These are phyloP conservation scores for Hypoxylon sp. DNA, from an alignment of 2,329 filamentous ascomycete genomes.

Conservation along the genomic window DNA sequence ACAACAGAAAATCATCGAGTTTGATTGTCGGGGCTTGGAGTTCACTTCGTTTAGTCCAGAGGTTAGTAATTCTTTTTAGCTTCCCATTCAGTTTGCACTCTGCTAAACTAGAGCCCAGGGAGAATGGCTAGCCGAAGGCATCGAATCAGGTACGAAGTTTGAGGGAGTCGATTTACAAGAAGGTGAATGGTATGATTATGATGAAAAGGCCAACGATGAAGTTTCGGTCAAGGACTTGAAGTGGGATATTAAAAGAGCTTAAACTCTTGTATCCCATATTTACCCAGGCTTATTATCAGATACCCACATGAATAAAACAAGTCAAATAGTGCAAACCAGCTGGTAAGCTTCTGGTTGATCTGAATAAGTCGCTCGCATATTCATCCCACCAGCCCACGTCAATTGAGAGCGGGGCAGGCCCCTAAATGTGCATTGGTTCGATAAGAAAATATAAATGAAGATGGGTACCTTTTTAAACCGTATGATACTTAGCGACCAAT, in stretches of 20 bases:
- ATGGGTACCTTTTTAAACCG: too few relatives aligned
- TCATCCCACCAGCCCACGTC: too few relatives aligned
- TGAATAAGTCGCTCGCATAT: too few relatives aligned
- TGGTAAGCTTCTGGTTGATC: too few relatives aligned
- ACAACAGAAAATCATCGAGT: conserved; percentile 80
- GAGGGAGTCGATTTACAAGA: conserved; percentile 82
- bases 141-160: conserved; percentile 85
- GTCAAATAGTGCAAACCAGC: not conserved
- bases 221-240: conserved; percentile 90
- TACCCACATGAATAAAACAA: conserved; percentile 4
- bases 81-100: not conserved
- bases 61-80: conserved; percentile 62
- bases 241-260: conserved; percentile 84
- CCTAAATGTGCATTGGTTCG: conserved; percentile 6
- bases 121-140: conserved; percentile 85
- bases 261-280: conserved; percentile 37
- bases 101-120: conserved; percentile 63
- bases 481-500: conserved; percentile 5
- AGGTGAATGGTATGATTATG: conserved; percentile 98
- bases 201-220: conserved; percentile 91
- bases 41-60: conserved; percentile 92
- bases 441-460: too few relatives aligned
- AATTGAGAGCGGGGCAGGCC: conserved; percentile 5
- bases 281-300: not conserved
- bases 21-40: conserved; percentile 94